A percentile compares a stretch with the other conserved stretches of the same genome.
Evolutionary conservation across 1,284 basidiomycete genomes (phyloP).

Genomic region (Wallemia mellicola): DNA sequence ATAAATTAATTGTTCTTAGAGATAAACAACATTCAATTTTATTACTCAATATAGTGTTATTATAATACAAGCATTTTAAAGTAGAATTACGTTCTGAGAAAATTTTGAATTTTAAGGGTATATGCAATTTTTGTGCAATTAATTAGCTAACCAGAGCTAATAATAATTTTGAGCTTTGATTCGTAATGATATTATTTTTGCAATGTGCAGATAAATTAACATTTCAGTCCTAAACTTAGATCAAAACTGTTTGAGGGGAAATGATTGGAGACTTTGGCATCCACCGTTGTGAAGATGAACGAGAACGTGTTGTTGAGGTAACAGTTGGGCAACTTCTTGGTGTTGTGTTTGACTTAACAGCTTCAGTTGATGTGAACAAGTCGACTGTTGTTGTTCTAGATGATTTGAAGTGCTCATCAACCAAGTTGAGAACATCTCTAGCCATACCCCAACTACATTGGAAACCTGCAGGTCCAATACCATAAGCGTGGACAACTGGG

Average conservation of each 20-base stretch:
- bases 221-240: background rate
- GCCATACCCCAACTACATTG: slow-evolving; percentile 12
- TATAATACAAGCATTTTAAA: background rate
- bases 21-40: background rate
- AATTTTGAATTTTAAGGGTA: background rate
- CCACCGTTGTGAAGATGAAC: background rate
- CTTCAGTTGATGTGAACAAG: background rate
- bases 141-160: background rate
- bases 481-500: background rate
- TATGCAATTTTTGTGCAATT: background rate
- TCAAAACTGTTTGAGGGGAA: background rate
- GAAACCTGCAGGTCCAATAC: slow-evolving; percentile 9
- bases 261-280: background rate
- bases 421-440: slow-evolving; percentile 9
- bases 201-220: background rate
- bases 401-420: slow-evolving; percentile 5
- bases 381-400: background rate
- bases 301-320: background rate
- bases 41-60: background rate
- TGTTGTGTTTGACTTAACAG: background rate
- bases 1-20: background rate
- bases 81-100: background rate
- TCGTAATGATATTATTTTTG: too few species aligned
- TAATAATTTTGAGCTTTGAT: background rate
- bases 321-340: background rate